A percentile compares a stretch with the other conserved stretches of the same genome.
These are phyloP conservation scores for Dryas drummondii DNA, from an alignment of 306 rosid genomes.

Conservation along the genomic window DNA sequence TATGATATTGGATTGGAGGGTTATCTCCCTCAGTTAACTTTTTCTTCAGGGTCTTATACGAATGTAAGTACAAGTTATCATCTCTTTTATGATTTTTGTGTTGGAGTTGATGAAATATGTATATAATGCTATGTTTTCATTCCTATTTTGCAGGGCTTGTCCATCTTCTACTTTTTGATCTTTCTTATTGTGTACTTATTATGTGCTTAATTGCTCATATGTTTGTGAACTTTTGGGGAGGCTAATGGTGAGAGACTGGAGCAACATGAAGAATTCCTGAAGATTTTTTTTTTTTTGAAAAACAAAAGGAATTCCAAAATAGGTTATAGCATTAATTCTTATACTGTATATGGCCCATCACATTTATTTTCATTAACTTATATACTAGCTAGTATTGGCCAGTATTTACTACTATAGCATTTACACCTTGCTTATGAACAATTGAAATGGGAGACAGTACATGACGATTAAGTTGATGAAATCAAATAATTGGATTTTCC, in stretches of 20 bases:
- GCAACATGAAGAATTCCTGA: not conserved
- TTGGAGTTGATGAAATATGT: not conserved
- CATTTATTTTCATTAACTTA: not conserved
- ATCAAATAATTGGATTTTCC: not conserved
- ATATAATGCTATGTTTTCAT: conserved; percentile 10
- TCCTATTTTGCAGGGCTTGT: conserved; percentile 48
- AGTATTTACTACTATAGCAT: not conserved
- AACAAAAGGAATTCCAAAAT: conserved; percentile 7
- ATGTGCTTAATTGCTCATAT: conserved; percentile 27
- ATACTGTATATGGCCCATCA: conserved; percentile 12
- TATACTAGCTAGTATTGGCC: not conserved
- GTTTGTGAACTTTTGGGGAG: conserved; percentile 14
- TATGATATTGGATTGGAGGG: conserved; percentile 68
- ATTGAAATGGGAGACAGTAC: not conserved
- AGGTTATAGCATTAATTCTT: not conserved
- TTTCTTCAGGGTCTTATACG: conserved; percentile 40
- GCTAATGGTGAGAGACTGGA: not conserved
- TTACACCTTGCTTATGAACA: not conserved
- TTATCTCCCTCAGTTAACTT: conserved; percentile 44
- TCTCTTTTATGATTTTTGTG: not conserved
- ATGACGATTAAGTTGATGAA: not conserved
- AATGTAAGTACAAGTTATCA: conserved; percentile 38
- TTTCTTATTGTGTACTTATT: conserved; percentile 29
- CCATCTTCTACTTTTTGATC: conserved; percentile 36
- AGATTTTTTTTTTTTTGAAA: not conserved